These are phyloP conservation scores for Lentinula sp. DNA, from an alignment of 768 basidiomycete genomes.

Conservation along the genomic window DNA sequence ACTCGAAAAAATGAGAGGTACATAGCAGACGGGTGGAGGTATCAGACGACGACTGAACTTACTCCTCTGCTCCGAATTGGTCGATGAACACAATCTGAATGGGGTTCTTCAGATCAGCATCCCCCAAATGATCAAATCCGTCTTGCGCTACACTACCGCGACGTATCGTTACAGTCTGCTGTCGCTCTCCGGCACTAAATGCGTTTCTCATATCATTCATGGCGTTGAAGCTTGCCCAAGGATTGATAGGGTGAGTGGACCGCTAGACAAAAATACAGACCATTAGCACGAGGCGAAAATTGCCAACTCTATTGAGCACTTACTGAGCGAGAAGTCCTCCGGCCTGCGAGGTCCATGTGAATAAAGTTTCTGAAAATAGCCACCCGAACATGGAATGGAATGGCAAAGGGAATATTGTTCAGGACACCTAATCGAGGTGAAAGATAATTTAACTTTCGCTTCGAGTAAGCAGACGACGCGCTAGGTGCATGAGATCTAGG, in stretches of 20 bases:
- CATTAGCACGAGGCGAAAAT: not conserved
- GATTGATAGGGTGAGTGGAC: not conserved
- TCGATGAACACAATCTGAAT: constrained; percentile 92
- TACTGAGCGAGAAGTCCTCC: not conserved
- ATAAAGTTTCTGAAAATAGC: constrained; percentile 86
- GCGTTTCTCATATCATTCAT: not conserved
- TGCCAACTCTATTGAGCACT: not conserved
- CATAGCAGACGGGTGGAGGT: not conserved
- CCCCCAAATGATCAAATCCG: constrained; percentile 79
- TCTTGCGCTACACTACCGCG: constrained; percentile 80
- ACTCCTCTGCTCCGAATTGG: constrained; percentile 84
- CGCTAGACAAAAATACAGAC: not conserved
- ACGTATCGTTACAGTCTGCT: constrained; percentile 51
- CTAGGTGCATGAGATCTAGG: not conserved
- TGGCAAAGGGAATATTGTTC: constrained; percentile 93
- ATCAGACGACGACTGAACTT: constrained; percentile 20
- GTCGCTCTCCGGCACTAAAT: constrained; percentile 6
- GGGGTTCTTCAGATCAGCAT: constrained; percentile 73
- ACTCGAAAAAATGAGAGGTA: not conserved
- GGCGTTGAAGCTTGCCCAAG: not conserved
- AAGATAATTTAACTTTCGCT: constrained; percentile 68
- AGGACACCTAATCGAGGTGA: constrained; percentile 86
- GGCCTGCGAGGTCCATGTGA: constrained; percentile 11
- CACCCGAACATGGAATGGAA: constrained; percentile 90
- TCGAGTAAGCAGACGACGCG: constrained; percentile 16